These are phyloP conservation scores for Hericium coralloides DNA, from an alignment of 768 basidiomycete genomes.

Conservation along the genomic window DNA sequence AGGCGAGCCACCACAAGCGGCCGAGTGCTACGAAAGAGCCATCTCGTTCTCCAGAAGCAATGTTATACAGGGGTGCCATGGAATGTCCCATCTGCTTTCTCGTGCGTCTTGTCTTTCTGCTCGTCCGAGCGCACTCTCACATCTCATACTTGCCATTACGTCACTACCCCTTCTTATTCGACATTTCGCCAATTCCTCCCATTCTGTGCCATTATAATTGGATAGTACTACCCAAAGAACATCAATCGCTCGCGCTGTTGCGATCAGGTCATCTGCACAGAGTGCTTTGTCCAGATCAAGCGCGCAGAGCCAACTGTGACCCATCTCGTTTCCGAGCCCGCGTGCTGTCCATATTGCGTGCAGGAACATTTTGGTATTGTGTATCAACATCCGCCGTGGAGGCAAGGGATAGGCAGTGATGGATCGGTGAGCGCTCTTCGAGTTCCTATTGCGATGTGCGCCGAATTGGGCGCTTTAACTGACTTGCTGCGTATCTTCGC, in stretches of 20 bases:
- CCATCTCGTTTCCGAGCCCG: constrained; percentile 92
- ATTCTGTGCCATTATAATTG: constrained; percentile 9
- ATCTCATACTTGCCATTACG: constrained; percentile 1
- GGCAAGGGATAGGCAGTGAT: constrained; percentile 69
- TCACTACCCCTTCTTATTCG: background rate
- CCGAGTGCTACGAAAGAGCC: constrained; percentile 54
- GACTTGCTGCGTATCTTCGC: background rate
- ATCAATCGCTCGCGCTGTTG: constrained; percentile 98
- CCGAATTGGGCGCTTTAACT: constrained; percentile 4
- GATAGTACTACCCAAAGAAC: constrained; percentile 92
- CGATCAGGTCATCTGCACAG: constrained; percentile 97
- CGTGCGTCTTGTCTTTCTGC: constrained; percentile 39
- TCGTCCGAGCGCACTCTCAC: constrained; percentile 1
- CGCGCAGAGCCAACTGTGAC: constrained; percentile 90
- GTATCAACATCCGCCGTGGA: constrained; percentile 77
- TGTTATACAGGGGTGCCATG: constrained; percentile 73
- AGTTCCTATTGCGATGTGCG: constrained; percentile 1
- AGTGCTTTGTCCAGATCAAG: constrained; percentile 99
- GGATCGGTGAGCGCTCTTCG: constrained; percentile 42
- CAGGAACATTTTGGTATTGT: constrained; percentile 95
- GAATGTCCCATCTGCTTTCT: constrained; percentile 99
- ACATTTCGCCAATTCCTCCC: background rate
- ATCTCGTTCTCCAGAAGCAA: constrained; percentile 58
- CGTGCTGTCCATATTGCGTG: constrained; percentile 95
- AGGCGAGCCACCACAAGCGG: constrained; percentile 43